A percentile compares a stretch with the other conserved stretches of the same genome.
Evolutionary conservation across 352 stramenopile genomes (phyloP).

Genomic region (Globisporangium iwayamae): DNA sequence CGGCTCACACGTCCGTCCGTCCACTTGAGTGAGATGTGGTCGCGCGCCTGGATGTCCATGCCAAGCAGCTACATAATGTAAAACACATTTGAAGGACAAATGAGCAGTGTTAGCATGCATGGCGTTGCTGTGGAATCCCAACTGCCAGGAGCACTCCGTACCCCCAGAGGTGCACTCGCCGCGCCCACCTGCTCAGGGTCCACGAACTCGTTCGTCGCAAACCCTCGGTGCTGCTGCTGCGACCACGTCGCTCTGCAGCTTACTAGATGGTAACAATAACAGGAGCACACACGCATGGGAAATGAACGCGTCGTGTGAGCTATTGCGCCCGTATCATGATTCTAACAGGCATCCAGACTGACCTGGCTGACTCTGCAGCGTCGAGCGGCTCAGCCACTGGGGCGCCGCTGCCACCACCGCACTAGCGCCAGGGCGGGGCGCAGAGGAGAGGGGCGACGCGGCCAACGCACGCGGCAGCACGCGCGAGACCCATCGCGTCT

Average conservation of each 20-base stretch:
- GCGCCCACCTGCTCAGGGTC: not conserved
- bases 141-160: not conserved
- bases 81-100: not conserved
- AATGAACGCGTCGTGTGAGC: not conserved
- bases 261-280: not conserved
- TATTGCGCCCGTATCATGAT: not conserved
- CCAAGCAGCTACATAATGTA: slow-evolving; percentile 39
- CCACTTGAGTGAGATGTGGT: slow-evolving; percentile 80
- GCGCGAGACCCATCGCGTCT: slow-evolving; percentile 14
- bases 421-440: not conserved
- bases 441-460: not conserved
- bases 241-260: not conserved
- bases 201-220: slow-evolving; percentile 31
- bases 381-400: not conserved
- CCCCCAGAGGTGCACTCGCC: slow-evolving; percentile 2
- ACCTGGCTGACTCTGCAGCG: slow-evolving; percentile 6
- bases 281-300: not conserved
- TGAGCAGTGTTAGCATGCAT: not conserved
- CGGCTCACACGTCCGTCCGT: slow-evolving; percentile 63
- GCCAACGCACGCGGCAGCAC: slow-evolving; percentile 12
- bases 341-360: not conserved
- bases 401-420: not conserved
- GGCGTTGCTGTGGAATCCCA: not conserved
- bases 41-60: slow-evolving; percentile 66
- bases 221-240: slow-evolving; percentile 10